phyloP scores from a whole-genome alignment of 208 protist species.

The Leishmania guyanensis region DNA sequence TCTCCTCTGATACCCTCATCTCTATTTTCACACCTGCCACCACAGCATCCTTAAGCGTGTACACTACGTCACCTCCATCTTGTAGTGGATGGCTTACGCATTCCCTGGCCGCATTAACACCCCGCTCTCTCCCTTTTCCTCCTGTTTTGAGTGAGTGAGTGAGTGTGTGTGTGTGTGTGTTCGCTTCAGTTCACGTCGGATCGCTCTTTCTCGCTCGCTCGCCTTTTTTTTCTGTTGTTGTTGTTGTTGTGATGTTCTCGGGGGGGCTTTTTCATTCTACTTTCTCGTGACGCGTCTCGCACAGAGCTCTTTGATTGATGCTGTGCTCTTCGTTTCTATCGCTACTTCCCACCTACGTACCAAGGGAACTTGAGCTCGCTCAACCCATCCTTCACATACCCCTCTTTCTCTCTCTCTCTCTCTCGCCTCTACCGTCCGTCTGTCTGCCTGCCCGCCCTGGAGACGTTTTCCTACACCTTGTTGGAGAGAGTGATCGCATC shows the following conservation, averaged over 20 bases:
- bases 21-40: background rate
- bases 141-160: background rate
- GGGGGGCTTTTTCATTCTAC: background rate
- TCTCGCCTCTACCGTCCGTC: background rate
- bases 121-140: background rate
- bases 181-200: background rate
- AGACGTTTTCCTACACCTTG: background rate
- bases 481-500: background rate
- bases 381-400: background rate
- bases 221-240: background rate
- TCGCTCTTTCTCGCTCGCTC: background rate
- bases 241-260: background rate
- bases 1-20: background rate
- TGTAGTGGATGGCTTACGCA: background rate
- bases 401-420: background rate
- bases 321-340: background rate
- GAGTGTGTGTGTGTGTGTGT: background rate
- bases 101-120: background rate
- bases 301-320: background rate
- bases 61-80: background rate
- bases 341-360: background rate
- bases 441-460: background rate
- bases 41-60: background rate
- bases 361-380: background rate
- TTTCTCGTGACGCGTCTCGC: background rate